phyloP scores from a whole-genome alignment of 2,329 filamentous ascomycete genomes.

The Verticillium nonalfalfae region DNA sequence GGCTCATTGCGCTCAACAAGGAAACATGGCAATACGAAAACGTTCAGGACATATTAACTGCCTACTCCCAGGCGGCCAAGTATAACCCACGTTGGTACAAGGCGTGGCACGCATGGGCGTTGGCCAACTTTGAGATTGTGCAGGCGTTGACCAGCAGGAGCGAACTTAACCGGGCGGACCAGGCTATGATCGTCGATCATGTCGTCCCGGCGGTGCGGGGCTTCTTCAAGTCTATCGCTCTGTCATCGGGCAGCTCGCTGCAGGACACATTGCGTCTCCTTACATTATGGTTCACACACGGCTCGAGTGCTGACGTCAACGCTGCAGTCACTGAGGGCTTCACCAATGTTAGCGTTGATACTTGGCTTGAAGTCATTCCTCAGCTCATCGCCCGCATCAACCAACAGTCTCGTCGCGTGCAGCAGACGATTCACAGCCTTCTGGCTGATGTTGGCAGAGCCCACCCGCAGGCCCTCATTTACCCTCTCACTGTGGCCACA shows the following conservation, averaged over 20 bases:
- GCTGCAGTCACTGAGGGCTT: slow-evolving; percentile 85
- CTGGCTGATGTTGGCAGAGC: slow-evolving; percentile 88
- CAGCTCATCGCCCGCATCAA: slow-evolving; percentile 97
- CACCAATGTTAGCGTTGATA: slow-evolving; percentile 87
- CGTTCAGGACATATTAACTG: slow-evolving; percentile 82
- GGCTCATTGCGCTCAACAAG: slow-evolving; percentile 80
- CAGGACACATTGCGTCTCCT: slow-evolving; percentile 91
- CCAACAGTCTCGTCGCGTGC: slow-evolving; percentile 83
- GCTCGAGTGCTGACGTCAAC: slow-evolving; percentile 83
- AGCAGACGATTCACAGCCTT: slow-evolving; percentile 85
- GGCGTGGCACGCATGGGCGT: slow-evolving; percentile 97
- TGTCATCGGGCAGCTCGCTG: slow-evolving; percentile 86
- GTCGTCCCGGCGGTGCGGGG: slow-evolving; percentile 92
- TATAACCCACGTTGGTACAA: slow-evolving; percentile 98
- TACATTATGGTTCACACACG: slow-evolving; percentile 94
- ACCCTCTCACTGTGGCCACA: slow-evolving; percentile 95
- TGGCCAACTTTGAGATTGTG: slow-evolving; percentile 98
- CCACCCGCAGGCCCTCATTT: slow-evolving; percentile 94
- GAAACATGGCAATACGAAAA: slow-evolving; percentile 85
- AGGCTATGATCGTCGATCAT: slow-evolving; percentile 70
- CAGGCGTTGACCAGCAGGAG: slow-evolving; percentile 62
- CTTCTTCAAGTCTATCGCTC: slow-evolving; percentile 94
- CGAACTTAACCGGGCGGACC: slow-evolving; percentile 38
- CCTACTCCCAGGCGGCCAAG: slow-evolving; percentile 85
- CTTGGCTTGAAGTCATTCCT: slow-evolving; percentile 97